These are phyloP conservation scores for Trypanosoma grayi DNA, from an alignment of 208 protist species.

Conservation along the genomic window DNA sequence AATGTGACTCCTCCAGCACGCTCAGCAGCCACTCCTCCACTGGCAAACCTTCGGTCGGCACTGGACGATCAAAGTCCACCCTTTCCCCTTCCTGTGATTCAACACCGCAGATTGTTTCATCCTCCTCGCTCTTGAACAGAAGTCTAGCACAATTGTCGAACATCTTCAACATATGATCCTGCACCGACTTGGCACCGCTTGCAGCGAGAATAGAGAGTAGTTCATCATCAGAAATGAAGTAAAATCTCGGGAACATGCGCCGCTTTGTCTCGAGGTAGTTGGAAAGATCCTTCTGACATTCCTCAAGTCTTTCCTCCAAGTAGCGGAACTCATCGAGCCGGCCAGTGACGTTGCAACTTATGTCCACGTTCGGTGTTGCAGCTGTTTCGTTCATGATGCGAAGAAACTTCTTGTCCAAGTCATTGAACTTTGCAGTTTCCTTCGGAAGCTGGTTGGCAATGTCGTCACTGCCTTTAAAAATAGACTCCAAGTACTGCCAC, in stretches of 20 bases:
- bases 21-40: slow-evolving; percentile 98
- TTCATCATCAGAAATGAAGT: slow-evolving; percentile 99
- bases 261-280: slow-evolving; percentile 99
- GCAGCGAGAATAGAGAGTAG: slow-evolving; percentile 97
- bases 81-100: slow-evolving; percentile 96
- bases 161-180: slow-evolving; percentile 99
- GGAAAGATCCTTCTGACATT: slow-evolving; percentile 97
- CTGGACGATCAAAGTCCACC: slow-evolving; percentile 88
- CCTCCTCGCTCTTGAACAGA: slow-evolving; percentile 91
- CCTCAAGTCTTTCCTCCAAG: slow-evolving; percentile 94
- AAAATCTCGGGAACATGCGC: slow-evolving; percentile 98
- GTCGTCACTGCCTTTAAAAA: slow-evolving; percentile 98
- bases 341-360: slow-evolving; percentile 90
- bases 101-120: slow-evolving; percentile 94
- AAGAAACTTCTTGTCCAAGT: slow-evolving; percentile 96
- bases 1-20: slow-evolving; percentile 95
- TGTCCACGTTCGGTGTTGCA: slow-evolving; percentile 91
- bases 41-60: slow-evolving; percentile 86
- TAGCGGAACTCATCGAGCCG: slow-evolving; percentile 93
- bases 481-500: slow-evolving; percentile 99
- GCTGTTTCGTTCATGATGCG: slow-evolving; percentile 96
- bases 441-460: slow-evolving; percentile 98
- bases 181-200: slow-evolving; percentile 92
- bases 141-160: slow-evolving; percentile 97
- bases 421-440: slow-evolving; percentile 97